Base-by-base conservation (phyloP, 2,329 filamentous ascomycete species). In the Curvularia sp. region DNA sequence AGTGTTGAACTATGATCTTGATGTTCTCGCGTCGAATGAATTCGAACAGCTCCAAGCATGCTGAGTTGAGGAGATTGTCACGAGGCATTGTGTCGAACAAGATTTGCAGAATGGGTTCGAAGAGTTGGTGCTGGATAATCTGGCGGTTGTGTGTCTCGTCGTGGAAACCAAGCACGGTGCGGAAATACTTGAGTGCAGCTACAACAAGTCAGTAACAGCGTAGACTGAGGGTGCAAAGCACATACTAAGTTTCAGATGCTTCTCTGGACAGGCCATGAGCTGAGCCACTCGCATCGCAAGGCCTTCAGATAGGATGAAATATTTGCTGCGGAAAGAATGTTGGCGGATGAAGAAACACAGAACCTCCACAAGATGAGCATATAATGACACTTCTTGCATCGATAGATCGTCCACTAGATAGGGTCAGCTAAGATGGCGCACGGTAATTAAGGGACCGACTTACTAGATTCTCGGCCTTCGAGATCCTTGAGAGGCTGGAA, bases 101-200 rank as follows among this genome's bases (percentile, higher is more conserved):
- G 38, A 97, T 89, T 65, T 95, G 87, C 13, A 99, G 82, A 33
- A 98, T 91, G 0, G 93, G 90, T 41, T 90, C 91, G 58, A 98
- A 88, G 0, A 95, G 87, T 59, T 89, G 87, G 73, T 93, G 90
- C 66, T 93, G 88, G 26, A 89, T 90, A 67, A 98, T 86, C 68
- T 97, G 89, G 53, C 89, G 89, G 70, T 92, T 89, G 75, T 97
- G 97, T 68, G 95, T 96, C 54, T 96, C 92, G 73, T 98, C 94
- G 71, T 95, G 89, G 38, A 97, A 84, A 46, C 88, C 88, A 57
- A 97, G 85, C 60, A 96, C 86, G 44, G 91, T 91, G 33, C 94
- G 90, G 81, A 98, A 94, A 79, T 97, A 97, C 74, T 97, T 95
- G 66, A 99, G 85, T 5, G 93, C 92, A 69, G 92, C 91, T 93